Percentiles rank a stretch among this genome's conserved stretches.
These are phyloP conservation scores for Saccharomycopsis microspora DNA, from an alignment of 805 yeast genomes.

Conservation along the genomic window DNA sequence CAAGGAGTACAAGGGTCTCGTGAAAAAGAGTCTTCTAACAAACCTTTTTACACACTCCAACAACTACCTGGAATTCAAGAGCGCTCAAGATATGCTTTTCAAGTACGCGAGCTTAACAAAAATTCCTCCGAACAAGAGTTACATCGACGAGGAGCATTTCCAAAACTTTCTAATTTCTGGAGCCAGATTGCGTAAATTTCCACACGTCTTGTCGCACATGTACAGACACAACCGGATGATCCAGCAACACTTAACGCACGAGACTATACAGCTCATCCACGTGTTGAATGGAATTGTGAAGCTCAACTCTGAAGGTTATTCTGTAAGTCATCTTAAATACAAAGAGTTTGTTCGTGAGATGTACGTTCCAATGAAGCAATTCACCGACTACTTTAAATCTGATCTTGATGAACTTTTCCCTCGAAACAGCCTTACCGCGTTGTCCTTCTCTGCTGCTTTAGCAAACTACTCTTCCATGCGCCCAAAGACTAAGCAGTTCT, in stretches of 20 bases:
- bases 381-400: neutral
- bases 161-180: constrained; percentile 11
- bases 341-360: constrained; percentile 6
- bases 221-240: constrained; percentile 3
- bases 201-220: constrained; percentile 10
- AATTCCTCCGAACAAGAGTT: constrained; percentile 1
- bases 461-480: constrained; percentile 3
- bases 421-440: neutral
- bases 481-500: constrained; percentile 4
- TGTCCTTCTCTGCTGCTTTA: constrained; percentile 9
- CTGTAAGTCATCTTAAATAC: neutral
- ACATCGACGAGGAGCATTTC: constrained; percentile 10
- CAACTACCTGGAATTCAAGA: constrained; percentile 1
- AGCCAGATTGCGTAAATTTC: constrained; percentile 10
- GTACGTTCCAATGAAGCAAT: constrained; percentile 7
- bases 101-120: constrained; percentile 3
- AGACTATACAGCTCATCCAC: constrained; percentile 4
- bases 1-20: constrained; percentile 21
- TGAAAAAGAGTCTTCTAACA: constrained; percentile 16
- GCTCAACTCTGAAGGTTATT: neutral
- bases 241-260: neutral
- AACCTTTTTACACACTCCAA: constrained; percentile 3
- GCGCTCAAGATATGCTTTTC: constrained; percentile 2
- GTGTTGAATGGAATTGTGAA: constrained; percentile 11
- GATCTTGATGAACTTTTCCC: neutral